Conservation (phyloP, 305 asterid species). For the Salvia sclarea region DNA sequence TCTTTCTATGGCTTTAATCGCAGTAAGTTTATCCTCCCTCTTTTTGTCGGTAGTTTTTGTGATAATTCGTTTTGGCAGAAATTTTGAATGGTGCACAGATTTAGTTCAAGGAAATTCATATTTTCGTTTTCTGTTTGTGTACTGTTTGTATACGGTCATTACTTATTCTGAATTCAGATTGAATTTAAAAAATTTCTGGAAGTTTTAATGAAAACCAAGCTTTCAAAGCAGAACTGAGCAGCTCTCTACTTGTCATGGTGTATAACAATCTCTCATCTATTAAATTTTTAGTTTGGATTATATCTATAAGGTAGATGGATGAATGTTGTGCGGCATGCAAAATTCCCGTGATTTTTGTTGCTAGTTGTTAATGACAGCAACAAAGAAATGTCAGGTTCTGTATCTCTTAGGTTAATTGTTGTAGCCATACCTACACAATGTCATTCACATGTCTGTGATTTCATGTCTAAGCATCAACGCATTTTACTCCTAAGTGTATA, state of each 20-base stretch:
- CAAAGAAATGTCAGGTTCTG: not conserved
- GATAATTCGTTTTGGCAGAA: not conserved
- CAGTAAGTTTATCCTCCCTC: conserved; percentile 40
- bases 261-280: not conserved
- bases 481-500: not conserved
- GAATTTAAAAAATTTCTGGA: too few species aligned
- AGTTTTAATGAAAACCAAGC: too few species aligned
- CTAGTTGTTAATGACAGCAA: not conserved
- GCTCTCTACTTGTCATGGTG: too few species aligned
- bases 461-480: too few species aligned
- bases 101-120: not conserved
- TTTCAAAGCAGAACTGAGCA: too few species aligned
- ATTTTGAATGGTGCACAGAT: not conserved
- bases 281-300: not conserved
- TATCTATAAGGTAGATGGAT: not conserved
- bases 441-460: not conserved
- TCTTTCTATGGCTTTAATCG: conserved; percentile 79
- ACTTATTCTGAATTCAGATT: too few species aligned
- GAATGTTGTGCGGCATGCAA: not conserved
- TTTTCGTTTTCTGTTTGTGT: not conserved
- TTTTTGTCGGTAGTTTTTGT: not conserved
- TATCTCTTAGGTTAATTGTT: too few species aligned
- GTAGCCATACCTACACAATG: not conserved
- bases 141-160: not conserved
- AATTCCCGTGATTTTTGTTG: not conserved